Evolutionary conservation across 306 rosid species (phyloP), one percentile per base, ranked within the genome.

Genomic region (Malus sylvestris): DNA sequence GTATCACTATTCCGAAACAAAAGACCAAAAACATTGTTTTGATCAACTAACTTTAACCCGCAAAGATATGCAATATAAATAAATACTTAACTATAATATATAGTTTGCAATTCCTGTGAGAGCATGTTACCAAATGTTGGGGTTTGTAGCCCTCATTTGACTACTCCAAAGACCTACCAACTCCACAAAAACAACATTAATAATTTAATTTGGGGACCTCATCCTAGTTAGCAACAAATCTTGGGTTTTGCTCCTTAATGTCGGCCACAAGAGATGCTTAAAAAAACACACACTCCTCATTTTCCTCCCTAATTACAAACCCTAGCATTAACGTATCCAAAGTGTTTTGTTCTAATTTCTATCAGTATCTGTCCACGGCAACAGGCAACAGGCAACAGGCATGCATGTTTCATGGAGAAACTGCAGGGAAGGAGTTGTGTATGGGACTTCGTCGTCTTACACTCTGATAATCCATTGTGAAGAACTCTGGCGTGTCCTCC

Each of bases 391-490:
- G 12, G 16, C 16, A 49, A 29, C 68, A 63, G 40, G 70, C 29
- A 62, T 62, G 32, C 86, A 49, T 70, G 82, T 80, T 89, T 88
- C 68, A 91, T 84, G 96, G 96, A 85, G 42, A 58, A 49, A 76
- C 40, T 70, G 61, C 79, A 35, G 89, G 87, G 69, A 83, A 23
- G 46, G 88, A 57, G 96, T 93, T 93, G 67, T 93, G 96, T 65
- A 89, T 79, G 32, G 97, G 97, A 70, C 85, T 93, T 61, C 93
- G 77, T 74, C 90, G 80, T 88, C 74, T 88, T 3, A 88, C 89
- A 0, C 57, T 23, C 20, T 77, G 25, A 65, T 93, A 93, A 82
- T 91, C 98, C 96, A 87, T 89, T 14, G 93, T 86, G 70, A 89
- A 87, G 78, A 76, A 75, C 68, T 74, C 67, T 57, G 91, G 79